These are phyloP conservation scores for Acacia concinna DNA, from an alignment of 331 rosid genomes.

Conservation along the genomic window DNA sequence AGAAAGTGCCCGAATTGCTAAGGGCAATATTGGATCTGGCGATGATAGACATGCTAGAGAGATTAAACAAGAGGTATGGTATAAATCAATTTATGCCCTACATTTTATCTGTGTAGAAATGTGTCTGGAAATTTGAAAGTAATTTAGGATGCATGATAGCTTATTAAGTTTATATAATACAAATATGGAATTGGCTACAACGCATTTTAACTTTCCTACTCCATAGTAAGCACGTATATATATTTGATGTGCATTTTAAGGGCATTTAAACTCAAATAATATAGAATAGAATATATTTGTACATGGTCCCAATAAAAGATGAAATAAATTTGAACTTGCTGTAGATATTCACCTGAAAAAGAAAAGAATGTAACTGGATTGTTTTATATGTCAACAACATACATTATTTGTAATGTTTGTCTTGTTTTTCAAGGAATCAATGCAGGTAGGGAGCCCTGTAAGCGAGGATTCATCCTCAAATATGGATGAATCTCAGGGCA, in stretches of 20 bases:
- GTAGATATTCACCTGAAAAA: neutral
- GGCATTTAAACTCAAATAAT: neutral
- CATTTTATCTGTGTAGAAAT: slow-evolving; percentile 9
- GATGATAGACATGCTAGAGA: slow-evolving; percentile 58
- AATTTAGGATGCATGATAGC: slow-evolving; percentile 19
- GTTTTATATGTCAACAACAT: neutral
- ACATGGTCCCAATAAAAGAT: neutral
- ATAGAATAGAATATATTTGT: neutral
- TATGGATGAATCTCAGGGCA: slow-evolving; percentile 57
- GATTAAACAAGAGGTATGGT: slow-evolving; percentile 62
- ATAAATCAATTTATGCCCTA: slow-evolving; percentile 18
- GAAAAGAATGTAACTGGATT: slow-evolving; percentile 5
- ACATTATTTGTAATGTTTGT: neutral
- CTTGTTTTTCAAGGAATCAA: slow-evolving; percentile 51
- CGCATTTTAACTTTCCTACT: neutral
- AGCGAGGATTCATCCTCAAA: slow-evolving; percentile 81
- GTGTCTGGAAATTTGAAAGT: slow-evolving; percentile 8
- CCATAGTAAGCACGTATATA: neutral
- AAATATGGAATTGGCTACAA: slow-evolving; percentile 6
- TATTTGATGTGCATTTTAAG: slow-evolving; percentile 23
- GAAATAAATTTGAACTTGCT: neutral
- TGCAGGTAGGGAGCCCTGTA: slow-evolving; percentile 62
- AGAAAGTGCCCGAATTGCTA: slow-evolving; percentile 72
- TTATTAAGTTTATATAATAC: slow-evolving; percentile 8
- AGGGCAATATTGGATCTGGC: slow-evolving; percentile 48